A percentile compares a stretch with the other conserved stretches of the same genome.
Evolutionary conservation across 2,329 filamentous ascomycete species (phyloP).

Genomic region (Fusarium hainanense): DNA sequence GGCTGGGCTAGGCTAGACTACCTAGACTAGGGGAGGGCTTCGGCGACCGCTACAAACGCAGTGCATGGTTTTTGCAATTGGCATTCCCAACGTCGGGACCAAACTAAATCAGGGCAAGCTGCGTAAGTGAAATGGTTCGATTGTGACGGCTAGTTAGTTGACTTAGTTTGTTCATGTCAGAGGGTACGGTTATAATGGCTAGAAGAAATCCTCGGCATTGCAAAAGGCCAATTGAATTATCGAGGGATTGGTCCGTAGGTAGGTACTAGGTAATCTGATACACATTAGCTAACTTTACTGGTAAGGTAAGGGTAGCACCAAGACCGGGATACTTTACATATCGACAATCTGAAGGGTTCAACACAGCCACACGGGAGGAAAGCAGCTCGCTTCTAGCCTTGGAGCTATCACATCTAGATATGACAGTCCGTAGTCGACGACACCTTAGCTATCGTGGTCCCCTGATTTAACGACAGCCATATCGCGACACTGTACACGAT

Average conservation of each 20-base stretch:
- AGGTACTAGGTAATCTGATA: background rate
- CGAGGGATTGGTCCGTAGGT: conserved; percentile 15
- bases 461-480: background rate
- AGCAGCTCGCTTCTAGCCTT: conserved; percentile 20
- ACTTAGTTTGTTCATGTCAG: conserved; percentile 21
- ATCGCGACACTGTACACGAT: background rate
- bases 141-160: conserved; percentile 32
- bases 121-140: conserved; percentile 41
- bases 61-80: conserved; percentile 33
- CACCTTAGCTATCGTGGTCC: background rate
- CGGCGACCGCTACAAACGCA: conserved; percentile 38
- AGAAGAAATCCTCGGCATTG: conserved; percentile 7
- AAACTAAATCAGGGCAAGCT: conserved; percentile 40
- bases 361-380: conserved; percentile 37
- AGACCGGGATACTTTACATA: conserved; percentile 14
- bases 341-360: conserved; percentile 18
- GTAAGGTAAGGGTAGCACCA: conserved; percentile 11
- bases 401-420: conserved; percentile 13
- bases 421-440: background rate
- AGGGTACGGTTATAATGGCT: conserved; percentile 8
- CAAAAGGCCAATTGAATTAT: conserved; percentile 19
- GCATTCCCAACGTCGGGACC: conserved; percentile 35
- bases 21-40: conserved; percentile 22
- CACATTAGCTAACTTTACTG: background rate
- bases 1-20: conserved; percentile 2